Evolutionary conservation across 129 eudicot species (phyloP).

Genomic region (Tanacetum coccineum): DNA sequence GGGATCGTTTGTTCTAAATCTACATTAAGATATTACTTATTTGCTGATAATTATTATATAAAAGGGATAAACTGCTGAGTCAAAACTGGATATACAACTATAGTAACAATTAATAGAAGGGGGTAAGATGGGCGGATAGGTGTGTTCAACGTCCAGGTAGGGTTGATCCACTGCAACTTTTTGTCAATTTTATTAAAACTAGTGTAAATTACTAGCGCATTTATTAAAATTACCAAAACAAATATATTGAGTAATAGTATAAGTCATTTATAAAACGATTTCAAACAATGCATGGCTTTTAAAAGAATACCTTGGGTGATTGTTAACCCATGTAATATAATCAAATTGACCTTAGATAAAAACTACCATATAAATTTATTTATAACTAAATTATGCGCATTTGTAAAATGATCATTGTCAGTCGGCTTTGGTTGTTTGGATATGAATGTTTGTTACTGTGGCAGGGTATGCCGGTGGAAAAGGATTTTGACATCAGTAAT

Average conservation of each 20-base stretch:
- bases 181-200: neutral
- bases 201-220: neutral
- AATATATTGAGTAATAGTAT: neutral
- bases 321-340: too few species aligned
- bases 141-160: neutral
- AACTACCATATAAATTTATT: too few species aligned
- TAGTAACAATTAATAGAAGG: neutral
- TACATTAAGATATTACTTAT: constrained; percentile 51
- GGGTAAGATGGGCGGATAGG: neutral
- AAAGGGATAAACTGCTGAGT: neutral
- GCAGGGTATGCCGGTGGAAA: constrained; percentile 50
- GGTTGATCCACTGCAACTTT: neutral
- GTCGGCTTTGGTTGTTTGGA: neutral
- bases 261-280: neutral
- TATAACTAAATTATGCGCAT: too few species aligned
- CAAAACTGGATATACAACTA: neutral
- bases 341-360: neutral
- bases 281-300: too few species aligned
- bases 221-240: neutral
- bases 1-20: constrained; percentile 84
- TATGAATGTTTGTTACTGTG: constrained; percentile 15
- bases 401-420: too few species aligned
- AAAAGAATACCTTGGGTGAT: neutral
- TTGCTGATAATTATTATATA: neutral
- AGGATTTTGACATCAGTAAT: constrained; percentile 66